Evolutionary conservation across 805 yeast genomes (phyloP).

Genomic region (Kodamaea nitidulidarum): DNA sequence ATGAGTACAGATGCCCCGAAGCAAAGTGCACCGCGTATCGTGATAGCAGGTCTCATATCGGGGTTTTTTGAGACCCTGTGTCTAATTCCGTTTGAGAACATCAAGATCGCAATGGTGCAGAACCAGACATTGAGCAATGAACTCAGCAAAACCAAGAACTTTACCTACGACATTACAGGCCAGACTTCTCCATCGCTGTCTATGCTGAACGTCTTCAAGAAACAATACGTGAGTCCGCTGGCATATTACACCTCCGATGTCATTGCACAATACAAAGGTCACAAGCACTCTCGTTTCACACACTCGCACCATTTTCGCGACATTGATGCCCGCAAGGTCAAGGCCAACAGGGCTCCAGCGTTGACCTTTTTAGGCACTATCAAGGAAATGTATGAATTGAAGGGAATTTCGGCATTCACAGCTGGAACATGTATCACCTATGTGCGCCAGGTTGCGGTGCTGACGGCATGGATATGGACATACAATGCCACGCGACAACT

Average conservation of each 20-base stretch:
- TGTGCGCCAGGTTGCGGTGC: constrained; percentile 70
- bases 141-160: constrained; percentile 9
- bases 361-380: constrained; percentile 49
- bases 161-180: constrained; percentile 8
- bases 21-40: constrained; percentile 73
- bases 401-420: constrained; percentile 74
- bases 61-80: constrained; percentile 78
- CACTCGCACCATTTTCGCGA: constrained; percentile 2
- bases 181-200: not conserved
- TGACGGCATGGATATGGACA: constrained; percentile 79
- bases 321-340: constrained; percentile 19
- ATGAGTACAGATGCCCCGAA: constrained; percentile 51
- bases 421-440: constrained; percentile 85
- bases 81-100: constrained; percentile 87
- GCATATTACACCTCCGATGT: constrained; percentile 38
- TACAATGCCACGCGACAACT: constrained; percentile 75
- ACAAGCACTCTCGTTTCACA: constrained; percentile 21
- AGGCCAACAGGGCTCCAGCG: constrained; percentile 53
- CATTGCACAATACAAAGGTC: constrained; percentile 23
- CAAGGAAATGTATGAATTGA: constrained; percentile 62
- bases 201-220: constrained; percentile 18
- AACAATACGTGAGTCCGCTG: constrained; percentile 40
- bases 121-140: constrained; percentile 42
- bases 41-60: constrained; percentile 79
- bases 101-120: constrained; percentile 78